phyloP scores from a whole-genome alignment of 768 basidiomycete genomes.

The Pleurotus djamor region DNA sequence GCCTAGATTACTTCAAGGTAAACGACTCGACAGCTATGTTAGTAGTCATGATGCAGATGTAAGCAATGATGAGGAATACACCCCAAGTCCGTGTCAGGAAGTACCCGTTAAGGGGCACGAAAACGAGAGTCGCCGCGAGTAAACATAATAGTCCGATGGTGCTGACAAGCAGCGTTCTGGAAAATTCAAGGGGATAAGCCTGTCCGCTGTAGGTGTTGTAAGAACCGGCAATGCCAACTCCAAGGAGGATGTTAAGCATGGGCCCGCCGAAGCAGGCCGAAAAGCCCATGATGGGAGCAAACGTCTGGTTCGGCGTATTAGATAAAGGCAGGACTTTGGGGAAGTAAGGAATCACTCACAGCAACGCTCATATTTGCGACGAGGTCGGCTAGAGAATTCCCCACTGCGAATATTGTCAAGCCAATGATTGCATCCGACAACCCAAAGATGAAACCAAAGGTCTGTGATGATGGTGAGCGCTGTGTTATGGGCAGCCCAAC shows the following conservation, averaged over 20 bases:
- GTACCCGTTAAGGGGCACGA: conserved; percentile 86
- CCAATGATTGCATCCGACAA: conserved; percentile 97
- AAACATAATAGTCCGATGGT: conserved; percentile 77
- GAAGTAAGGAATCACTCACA: conserved; percentile 35
- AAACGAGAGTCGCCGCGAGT: conserved; percentile 71
- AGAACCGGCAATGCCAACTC: conserved; percentile 89
- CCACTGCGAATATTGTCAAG: conserved; percentile 93
- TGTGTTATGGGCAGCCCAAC: not conserved
- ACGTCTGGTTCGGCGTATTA: conserved; percentile 42
- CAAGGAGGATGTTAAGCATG: conserved; percentile 89
- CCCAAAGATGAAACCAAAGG: conserved; percentile 91
- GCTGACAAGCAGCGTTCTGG: conserved; percentile 82
- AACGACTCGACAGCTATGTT: conserved; percentile 73
- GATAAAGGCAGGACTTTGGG: not conserved
- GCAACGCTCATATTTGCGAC: conserved; percentile 98
- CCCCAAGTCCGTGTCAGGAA: conserved; percentile 83
- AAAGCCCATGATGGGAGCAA: conserved; percentile 93
- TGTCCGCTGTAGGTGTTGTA: conserved; percentile 68
- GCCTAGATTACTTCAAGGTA: not conserved
- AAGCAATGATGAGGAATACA: conserved; percentile 69
- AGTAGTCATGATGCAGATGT: conserved; percentile 71
- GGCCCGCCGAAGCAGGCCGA: conserved; percentile 94
- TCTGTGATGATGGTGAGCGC: conserved; percentile 41
- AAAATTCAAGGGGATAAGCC: conserved; percentile 76
- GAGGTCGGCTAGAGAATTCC: conserved; percentile 94